Base-by-base conservation (phyloP, 352 stramenopile genomes). In the Phytophthora pisi region DNA sequence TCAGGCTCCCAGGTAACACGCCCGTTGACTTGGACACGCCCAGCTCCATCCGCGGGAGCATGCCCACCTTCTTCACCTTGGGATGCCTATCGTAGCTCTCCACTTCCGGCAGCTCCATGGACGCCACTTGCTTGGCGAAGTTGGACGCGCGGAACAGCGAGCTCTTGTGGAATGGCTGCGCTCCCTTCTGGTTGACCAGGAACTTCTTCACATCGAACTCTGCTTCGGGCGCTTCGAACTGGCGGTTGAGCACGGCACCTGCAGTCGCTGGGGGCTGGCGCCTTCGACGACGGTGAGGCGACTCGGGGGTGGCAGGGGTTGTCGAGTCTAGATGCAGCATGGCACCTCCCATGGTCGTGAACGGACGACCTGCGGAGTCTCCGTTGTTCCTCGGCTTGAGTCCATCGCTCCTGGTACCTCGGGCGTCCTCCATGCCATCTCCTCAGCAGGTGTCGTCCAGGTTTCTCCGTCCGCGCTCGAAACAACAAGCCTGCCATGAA, bases 161-260 rank as follows among this genome's bases (percentile, higher is more conserved):
- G 34, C 73, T 89, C 51, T 87, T 79, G 54, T 91, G 79, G 2
- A 90, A 69, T 15, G 79, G 73, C 43, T 83, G 78, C 0, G 67
- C 49, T 6, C 57, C 60, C 36, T 91, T 91, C 59, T 94, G 82
- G 34, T 91, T 70, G 4, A 91, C 51, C 4, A 92, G 57, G 43
- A 92, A 90, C 47, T 85, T 82, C 57, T 70, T 80, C 24, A 90
- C 82, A 34, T 92, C 77, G 24, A 92, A 92, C 24, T 88, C 78
- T 16, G 42, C 60, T 15, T 68, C 54, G 6, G 7, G 28, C 11
- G 46, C 36, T 43, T 31, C 55, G 28, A 43, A 28, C 6, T 55
- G 42, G 1, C 30, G 42, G 8, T 54, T 54, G 9, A 38, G 62
- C 8, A 53, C 18, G 13, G 47, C 30, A 4, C 49, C 54, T 46